Base-by-base conservation (phyloP, 129 eudicot species). In the Flaveria bidentis region DNA sequence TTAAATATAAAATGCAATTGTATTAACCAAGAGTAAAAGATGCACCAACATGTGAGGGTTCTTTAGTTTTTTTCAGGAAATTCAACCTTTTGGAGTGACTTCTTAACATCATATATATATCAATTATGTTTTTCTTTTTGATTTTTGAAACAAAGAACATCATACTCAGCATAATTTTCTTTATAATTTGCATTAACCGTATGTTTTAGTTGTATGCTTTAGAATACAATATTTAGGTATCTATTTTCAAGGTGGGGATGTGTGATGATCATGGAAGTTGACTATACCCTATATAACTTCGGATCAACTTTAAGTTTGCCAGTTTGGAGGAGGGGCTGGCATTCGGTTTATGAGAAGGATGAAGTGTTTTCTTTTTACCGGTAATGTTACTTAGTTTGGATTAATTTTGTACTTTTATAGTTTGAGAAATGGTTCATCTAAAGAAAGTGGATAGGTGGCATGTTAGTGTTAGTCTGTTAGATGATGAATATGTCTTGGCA, bases 401-500 rank as follows among this genome's bases (percentile, higher is more conserved):
- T 36, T 36, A 36, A 7, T 36, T 36, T 36, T 5, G 41, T 36
- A 36, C 7, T 4, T 5, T 36, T 36, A 36, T 45, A 45, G 50
- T 9, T 9, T 45, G 50, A 45, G 12, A 45, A 11, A 8, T 9
- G 8, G 50, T 8, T 45, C 13, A 51, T 45, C 10, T 9, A 4
- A 46, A 44, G 18, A 6, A 68, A 44, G 36, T 20, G 36, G 15
- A 45, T 68, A 18, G 56, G 73, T 18, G 18, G 23, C 20, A 20
- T 68, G 33, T 22, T 45, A 39, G 12, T 6, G 56, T 68, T 68
- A 68, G 28, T 8, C 41, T 45, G 12, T 8, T 45, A 45, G 2
- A 22, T 69, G 76, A 52, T 18, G 65, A 11, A 53, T 11, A 70
- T 73, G 57, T 9, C 26, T 36, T 74, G 57, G 20, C 70, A 61